Evolutionary conservation across 2,329 filamentous ascomycete species (phyloP).

Genomic region (Eutypella sp.): DNA sequence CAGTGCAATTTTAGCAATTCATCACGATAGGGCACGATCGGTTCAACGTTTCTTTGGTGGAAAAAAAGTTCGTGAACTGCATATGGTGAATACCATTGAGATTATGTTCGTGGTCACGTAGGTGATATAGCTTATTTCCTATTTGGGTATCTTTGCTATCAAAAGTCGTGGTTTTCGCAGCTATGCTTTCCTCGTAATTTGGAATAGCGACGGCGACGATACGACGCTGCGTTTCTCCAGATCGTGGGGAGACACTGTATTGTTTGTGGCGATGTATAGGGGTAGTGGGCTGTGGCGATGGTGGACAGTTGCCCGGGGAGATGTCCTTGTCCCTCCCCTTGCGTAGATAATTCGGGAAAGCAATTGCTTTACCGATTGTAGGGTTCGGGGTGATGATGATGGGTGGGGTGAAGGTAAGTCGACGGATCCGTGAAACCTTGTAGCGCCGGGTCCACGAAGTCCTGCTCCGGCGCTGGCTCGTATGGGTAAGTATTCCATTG

Average conservation of each 20-base stretch:
- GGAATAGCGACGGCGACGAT: background rate
- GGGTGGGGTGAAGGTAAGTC: conserved; percentile 5
- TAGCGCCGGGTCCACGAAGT: conserved; percentile 25
- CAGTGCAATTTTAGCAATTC: no score
- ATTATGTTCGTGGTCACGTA: background rate
- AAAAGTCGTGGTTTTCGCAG: background rate
- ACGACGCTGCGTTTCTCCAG: background rate
- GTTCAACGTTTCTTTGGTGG: no score
- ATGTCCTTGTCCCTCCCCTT: background rate
- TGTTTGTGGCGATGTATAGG: background rate
- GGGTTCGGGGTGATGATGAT: background rate
- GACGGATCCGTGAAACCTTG: conserved; percentile 21
- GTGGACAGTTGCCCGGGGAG: background rate
- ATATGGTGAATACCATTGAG: background rate
- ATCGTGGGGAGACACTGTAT: background rate
- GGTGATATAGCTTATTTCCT: background rate
- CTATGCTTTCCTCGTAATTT: background rate
- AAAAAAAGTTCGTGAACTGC: no score
- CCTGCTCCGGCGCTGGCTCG: conserved; percentile 18
- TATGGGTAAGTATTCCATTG: conserved; percentile 22
- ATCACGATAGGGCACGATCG: no score
- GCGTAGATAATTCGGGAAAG: background rate
- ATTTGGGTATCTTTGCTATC: background rate
- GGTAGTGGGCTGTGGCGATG: no score
- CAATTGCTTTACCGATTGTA: background rate